These are phyloP conservation scores for Penicillium cinerascens DNA, from an alignment of 495 filamentous ascomycete species.

Conservation along the genomic window DNA sequence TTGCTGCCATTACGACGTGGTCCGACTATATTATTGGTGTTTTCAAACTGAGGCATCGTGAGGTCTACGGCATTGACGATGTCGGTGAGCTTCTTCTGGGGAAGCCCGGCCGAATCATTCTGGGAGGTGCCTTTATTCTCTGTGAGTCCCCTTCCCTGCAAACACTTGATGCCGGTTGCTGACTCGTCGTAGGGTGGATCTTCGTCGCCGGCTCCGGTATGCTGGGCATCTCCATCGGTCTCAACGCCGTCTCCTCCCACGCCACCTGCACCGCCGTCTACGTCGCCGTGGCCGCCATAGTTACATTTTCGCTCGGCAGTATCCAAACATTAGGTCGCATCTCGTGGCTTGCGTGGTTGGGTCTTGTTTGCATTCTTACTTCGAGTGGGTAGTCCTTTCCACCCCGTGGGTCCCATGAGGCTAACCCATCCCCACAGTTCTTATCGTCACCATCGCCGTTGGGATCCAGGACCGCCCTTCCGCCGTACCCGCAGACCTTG, in stretches of 20 bases:
- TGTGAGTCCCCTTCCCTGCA: conserved; percentile 18
- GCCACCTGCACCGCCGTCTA: conserved; percentile 57
- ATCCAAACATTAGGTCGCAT: conserved; percentile 40
- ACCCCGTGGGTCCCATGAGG: not conserved
- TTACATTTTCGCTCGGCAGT: conserved; percentile 31
- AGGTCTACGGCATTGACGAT: conserved; percentile 66
- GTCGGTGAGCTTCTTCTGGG: conserved; percentile 63
- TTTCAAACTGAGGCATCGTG: conserved; percentile 64
- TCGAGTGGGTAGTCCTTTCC: conserved; percentile 33
- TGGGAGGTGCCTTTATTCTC: conserved; percentile 52
- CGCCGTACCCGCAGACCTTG: conserved; percentile 27
- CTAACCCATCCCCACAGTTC: conserved; percentile 47
- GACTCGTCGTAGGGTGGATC: conserved; percentile 53
- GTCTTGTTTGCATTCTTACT: conserved; percentile 34
- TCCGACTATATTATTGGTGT: conserved; percentile 69
- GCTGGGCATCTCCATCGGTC: conserved; percentile 66
- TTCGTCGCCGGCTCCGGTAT: conserved; percentile 47
- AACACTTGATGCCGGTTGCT: conserved; percentile 24
- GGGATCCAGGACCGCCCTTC: conserved; percentile 48
- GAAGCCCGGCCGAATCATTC: conserved; percentile 54
- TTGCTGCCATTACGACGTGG: conserved; percentile 67
- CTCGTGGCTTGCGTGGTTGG: conserved; percentile 38
- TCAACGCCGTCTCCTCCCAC: conserved; percentile 62
- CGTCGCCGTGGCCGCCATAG: conserved; percentile 33
- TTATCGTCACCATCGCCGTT: conserved; percentile 67